Percentiles rank a stretch among this genome's conserved stretches.
phyloP scores from a whole-genome alignment of 1,284 basidiomycete species.

The Cryptococcus hybrid region DNA sequence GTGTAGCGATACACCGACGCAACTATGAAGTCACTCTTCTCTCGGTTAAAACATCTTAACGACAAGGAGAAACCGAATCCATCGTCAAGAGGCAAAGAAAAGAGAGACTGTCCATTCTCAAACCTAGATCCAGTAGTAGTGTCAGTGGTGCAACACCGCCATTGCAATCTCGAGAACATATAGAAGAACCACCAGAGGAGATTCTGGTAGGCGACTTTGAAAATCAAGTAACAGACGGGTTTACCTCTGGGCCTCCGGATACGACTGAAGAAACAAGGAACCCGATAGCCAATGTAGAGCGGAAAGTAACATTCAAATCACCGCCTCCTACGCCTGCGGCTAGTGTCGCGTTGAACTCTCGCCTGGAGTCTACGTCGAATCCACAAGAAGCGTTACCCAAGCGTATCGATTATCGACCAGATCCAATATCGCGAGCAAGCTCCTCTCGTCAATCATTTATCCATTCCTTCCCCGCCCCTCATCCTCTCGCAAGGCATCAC shows the following conservation, averaged over 20 bases:
- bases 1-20: background rate
- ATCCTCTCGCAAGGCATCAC: constrained; percentile 15
- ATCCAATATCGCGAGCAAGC: background rate
- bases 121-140: background rate
- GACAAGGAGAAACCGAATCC: background rate
- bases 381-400: too few species aligned
- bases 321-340: constrained; percentile 33
- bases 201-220: background rate
- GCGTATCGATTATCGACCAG: too few species aligned
- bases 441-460: constrained; percentile 11
- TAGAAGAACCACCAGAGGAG: background rate
- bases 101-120: background rate
- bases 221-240: background rate
- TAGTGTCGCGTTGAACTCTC: constrained; percentile 21
- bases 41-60: constrained; percentile 19
- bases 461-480: constrained; percentile 8
- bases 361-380: too few species aligned
- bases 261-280: background rate
- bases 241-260: background rate
- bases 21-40: constrained; percentile 34
- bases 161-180: background rate
- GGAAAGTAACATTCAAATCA: constrained; percentile 36
- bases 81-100: background rate
- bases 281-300: constrained; percentile 19
- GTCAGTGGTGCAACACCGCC: background rate